Base-by-base conservation (phyloP, 768 basidiomycete genomes). In the Mycena filopes region DNA sequence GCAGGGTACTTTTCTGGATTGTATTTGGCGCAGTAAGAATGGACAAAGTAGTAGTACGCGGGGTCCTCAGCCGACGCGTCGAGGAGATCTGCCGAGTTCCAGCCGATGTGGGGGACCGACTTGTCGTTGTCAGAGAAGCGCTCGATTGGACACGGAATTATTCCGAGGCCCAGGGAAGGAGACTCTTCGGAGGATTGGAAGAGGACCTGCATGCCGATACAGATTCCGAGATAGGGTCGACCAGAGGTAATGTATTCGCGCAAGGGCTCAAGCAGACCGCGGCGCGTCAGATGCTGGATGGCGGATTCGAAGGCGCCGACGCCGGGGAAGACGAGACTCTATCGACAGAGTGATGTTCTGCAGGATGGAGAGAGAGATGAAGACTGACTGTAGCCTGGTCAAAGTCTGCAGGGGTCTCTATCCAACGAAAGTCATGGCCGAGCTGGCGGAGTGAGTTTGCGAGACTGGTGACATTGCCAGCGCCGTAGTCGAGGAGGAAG, bases 171-270 rank as follows among this genome's bases (percentile, higher is more conserved):
- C n/a, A 72, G 76, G 28, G 81, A 79, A 18, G 87, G 84, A 16
- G 90, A 90, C 81, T 99, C 98, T 65, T 86, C 80, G 18, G 97
- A 98, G 16, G 92, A 89, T 62, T 86, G 81, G 80, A 95, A 99
- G 66, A 99, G 92, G 61, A 98, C 88, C 78, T 99, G 98, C 90
- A 99, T 91, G 72, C 98, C 98, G 73, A 99, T 94, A 80, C 98
- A 99, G 81, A 99, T 99, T 41, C 95, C 95, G 78, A 98, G 94
- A 79, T 98, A 99, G 2, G 97, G 98, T 71, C 85, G 87, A 26
- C 98, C 97, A 13, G 94, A 94, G 18, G 79, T 78, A 71, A 99
- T 89, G 77, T 98, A 99, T 54, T 84, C 79, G 66, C 85, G 86
- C 60, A 99, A 83, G 26, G 94, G 95, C 67, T 92, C 87, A 38